Evolutionary conservation across 257 asterid species (phyloP).

Genomic region (Osmanthus fragrans): DNA sequence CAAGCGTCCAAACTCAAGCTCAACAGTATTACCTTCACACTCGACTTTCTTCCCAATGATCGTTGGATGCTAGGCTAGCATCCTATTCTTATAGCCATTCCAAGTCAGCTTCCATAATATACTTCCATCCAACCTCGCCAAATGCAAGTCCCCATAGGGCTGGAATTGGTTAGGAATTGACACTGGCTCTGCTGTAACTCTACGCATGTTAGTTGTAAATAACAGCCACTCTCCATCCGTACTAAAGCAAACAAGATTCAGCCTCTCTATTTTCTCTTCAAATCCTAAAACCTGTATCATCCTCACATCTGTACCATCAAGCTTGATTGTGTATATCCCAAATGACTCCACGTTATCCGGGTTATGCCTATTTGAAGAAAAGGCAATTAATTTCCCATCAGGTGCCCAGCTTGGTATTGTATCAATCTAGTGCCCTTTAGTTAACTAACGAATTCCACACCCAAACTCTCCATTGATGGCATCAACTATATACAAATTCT

Average conservation of each 20-base stretch:
- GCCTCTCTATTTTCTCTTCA: constrained; percentile 57
- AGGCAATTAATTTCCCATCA: constrained; percentile 68
- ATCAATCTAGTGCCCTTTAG: constrained; percentile 80
- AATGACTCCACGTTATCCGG: constrained; percentile 44
- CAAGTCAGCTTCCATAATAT: constrained; percentile 71
- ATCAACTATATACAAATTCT: constrained; percentile 66
- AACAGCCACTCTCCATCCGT: constrained; percentile 72
- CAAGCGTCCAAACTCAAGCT: constrained; percentile 16
- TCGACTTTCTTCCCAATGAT: neutral
- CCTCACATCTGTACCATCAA: constrained; percentile 55
- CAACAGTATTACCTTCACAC: constrained; percentile 22
- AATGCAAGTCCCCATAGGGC: constrained; percentile 77
- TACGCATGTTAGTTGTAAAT: constrained; percentile 69
- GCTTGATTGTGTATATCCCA: constrained; percentile 54
- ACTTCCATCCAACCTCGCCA: constrained; percentile 6
- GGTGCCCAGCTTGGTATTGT: constrained; percentile 98
- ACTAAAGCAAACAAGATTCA: constrained; percentile 86
- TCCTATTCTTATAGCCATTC: constrained; percentile 79
- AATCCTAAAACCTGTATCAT: constrained; percentile 51
- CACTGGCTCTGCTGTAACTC: constrained; percentile 70
- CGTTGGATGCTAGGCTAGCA: constrained; percentile 70
- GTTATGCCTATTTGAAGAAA: constrained; percentile 76
- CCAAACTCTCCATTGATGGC: constrained; percentile 61
- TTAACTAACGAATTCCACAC: constrained; percentile 61
- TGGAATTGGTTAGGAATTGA: constrained; percentile 78